Evolutionary conservation across 805 yeast genomes (phyloP).

Genomic region (Phaffomyces antillensis): DNA sequence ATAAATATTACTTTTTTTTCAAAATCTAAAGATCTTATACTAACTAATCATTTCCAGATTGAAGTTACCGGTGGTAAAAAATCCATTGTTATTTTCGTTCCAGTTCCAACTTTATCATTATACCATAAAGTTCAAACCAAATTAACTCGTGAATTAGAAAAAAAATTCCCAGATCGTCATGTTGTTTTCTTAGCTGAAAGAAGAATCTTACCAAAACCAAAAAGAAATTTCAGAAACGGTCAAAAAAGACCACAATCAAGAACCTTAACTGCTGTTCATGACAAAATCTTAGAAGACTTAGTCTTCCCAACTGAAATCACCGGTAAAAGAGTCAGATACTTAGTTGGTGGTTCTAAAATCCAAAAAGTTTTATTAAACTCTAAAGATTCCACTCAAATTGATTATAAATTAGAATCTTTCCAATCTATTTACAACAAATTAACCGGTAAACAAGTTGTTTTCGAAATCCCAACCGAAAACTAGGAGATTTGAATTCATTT

Average conservation of each 20-base stretch:
- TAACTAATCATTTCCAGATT: constrained; percentile 37
- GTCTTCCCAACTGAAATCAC: constrained; percentile 99
- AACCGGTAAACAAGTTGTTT: constrained; percentile 99
- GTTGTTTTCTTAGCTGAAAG: constrained; percentile 99
- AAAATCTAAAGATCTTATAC: constrained; percentile 7
- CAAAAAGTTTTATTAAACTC: constrained; percentile 97
- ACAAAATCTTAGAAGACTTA: constrained; percentile 96
- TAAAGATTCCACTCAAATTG: constrained; percentile 94
- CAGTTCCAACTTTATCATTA: constrained; percentile 86
- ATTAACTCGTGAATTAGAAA: constrained; percentile 98
- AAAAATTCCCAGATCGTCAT: constrained; percentile 99
- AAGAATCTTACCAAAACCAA: constrained; percentile 98
- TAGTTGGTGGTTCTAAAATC: constrained; percentile 97
- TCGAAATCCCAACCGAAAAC: constrained; percentile 72
- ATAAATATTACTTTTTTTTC: neutral
- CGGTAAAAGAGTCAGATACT: constrained; percentile 99
- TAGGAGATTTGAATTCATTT: too few relatives aligned
- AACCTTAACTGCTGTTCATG: constrained; percentile 98
- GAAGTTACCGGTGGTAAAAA: constrained; percentile 98
- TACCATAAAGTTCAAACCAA: constrained; percentile 97
- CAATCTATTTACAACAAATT: constrained; percentile 96
- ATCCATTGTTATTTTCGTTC: constrained; percentile 97
- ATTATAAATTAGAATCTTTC: constrained; percentile 99
- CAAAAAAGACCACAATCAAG: constrained; percentile 99
- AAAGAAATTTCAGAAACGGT: constrained; percentile 85